Evolutionary conservation across 345 rosid genomes (phyloP).

Genomic region (Pelargonium nanum): DNA sequence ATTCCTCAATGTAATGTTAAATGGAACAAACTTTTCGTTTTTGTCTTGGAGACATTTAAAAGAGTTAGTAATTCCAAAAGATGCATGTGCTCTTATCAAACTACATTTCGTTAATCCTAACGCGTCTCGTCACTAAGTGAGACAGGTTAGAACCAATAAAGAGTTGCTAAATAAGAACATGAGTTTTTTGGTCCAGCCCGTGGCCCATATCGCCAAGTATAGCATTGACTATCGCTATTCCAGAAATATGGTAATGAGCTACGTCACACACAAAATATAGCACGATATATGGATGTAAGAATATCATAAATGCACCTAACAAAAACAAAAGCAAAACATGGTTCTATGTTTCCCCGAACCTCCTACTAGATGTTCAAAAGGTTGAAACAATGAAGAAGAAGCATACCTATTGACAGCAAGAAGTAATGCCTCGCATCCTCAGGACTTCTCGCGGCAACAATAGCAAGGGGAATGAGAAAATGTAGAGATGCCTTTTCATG

Average conservation of each 20-base stretch:
- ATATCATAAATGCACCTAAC: background rate
- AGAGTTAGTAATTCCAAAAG: background rate
- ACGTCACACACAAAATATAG: background rate
- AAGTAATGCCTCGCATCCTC: constrained; percentile 87
- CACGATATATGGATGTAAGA: background rate
- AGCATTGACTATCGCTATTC: background rate
- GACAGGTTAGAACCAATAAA: no score
- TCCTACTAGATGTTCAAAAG: background rate
- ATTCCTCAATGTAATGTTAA: no score
- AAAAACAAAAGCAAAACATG: no score
- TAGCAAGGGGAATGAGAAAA: constrained; percentile 68
- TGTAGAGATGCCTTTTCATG: constrained; percentile 97
- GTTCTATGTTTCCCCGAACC: no score
- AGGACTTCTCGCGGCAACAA: constrained; percentile 56
- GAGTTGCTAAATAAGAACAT: no score
- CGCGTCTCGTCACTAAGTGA: no score
- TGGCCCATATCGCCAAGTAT: no score
- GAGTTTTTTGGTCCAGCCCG: no score
- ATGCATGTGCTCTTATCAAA: no score
- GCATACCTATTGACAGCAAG: constrained; percentile 64
- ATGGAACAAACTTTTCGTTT: no score
- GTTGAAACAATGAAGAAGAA: constrained; percentile 1
- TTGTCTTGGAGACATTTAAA: background rate
- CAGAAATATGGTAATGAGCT: background rate
- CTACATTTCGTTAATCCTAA: no score